phyloP scores from a whole-genome alignment of 2,329 filamentous ascomycete species.

The Aspergillus sp. region DNA sequence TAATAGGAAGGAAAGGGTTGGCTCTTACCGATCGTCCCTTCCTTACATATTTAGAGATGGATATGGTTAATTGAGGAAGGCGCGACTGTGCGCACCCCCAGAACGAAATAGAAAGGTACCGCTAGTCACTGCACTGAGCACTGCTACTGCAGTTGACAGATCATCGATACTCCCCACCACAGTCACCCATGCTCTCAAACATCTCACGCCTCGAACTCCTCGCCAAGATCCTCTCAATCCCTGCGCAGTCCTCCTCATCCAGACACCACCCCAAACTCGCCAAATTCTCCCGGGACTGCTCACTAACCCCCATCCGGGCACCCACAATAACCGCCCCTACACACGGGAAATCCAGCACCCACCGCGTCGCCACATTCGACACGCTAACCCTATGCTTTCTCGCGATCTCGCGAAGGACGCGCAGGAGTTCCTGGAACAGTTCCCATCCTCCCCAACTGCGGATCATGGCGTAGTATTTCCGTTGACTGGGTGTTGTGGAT shows the following conservation, averaged over 20 bases:
- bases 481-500: not conserved
- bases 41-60: too few species aligned
- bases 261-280: not conserved
- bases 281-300: slow-evolving; percentile 1
- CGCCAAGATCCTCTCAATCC: not conserved
- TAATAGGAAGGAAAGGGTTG: too few species aligned
- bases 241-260: not conserved
- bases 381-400: not conserved
- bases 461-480: slow-evolving; percentile 8
- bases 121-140: not conserved
- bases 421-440: slow-evolving; percentile 4
- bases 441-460: not conserved
- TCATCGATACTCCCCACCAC: slow-evolving; percentile 2
- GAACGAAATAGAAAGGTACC: too few species aligned
- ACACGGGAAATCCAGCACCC: slow-evolving; percentile 7
- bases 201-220: not conserved
- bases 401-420: not conserved
- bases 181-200: slow-evolving; percentile 8
- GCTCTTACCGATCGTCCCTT: too few species aligned
- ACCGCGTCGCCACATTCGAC: slow-evolving; percentile 3
- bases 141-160: too few species aligned
- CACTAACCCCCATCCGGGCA: not conserved
- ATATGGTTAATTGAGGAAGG: too few species aligned
- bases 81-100: too few species aligned
- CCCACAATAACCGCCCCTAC: not conserved